Evolutionary conservation across 2,329 filamentous ascomycete species (phyloP), one percentile per base, ranked within the genome.

Genomic region (Sphaceloma murrayae): DNA sequence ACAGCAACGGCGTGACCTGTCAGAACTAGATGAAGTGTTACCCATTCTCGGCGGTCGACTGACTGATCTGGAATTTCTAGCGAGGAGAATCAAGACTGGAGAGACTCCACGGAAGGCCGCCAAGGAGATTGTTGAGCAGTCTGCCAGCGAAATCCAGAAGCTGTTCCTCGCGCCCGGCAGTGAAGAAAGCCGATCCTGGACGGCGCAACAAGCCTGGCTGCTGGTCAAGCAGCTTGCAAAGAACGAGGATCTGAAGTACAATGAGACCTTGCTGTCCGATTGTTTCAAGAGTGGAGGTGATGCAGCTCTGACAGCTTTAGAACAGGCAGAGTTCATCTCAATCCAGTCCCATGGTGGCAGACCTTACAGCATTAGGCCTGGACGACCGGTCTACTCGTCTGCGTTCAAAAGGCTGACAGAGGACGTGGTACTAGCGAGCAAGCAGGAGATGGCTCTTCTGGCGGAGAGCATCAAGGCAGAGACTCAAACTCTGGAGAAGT

Each of bases 1-100:
- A 14, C 62, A 74, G 51, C 58, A 62, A 45, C 67, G 70, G 22
- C 60, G 64, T 34, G 73, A 87, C 50, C 67, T 91, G 5, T 61
- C 63, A 1, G 84, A 88, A 50, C 73, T 98, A 1, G 87, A 95
- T 55, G 73, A 73, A 19, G 88, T 84, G 53, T 93, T 96, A 51
- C 74, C 79, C 19, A 74, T 80, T 0, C 73, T 98, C 1, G 91
- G 91, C 16, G 91, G 91, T 2, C 84, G 91, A 3, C 73, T 98
- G n/a, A 94, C 87, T 0, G 91, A 98, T 57, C 78, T 98, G 14
- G 89, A 96, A 58, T 93, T 91, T 57, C 77, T 98, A 32, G 83
- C 88, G n/a, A 78, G 89, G 26, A 76, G 91, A 13, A 82, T 98
- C 54, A 85, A 86, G 63, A 78, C 82, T 1, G 89, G 91, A 11